These are phyloP conservation scores for Penicillium chermesinum DNA, from an alignment of 495 filamentous ascomycete species.

Conservation along the genomic window DNA sequence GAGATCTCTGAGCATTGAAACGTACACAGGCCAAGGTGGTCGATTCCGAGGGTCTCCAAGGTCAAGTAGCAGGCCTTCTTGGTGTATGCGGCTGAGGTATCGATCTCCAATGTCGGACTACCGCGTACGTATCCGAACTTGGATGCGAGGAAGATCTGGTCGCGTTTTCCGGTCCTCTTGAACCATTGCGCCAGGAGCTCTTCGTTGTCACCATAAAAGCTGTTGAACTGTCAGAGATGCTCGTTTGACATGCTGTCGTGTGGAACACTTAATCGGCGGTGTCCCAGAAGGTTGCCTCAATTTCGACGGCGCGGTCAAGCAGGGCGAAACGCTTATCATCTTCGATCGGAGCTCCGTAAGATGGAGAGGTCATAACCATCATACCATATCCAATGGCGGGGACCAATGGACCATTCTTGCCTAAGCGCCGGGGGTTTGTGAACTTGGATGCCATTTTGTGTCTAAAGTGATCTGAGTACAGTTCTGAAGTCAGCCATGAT, in stretches of 20 bases:
- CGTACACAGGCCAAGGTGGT: conserved; percentile 51
- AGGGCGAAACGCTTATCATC: conserved; percentile 48
- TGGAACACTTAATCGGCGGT: conserved; percentile 16
- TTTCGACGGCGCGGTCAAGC: conserved; percentile 46
- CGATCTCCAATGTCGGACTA: conserved; percentile 10
- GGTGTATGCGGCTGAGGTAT: conserved; percentile 40
- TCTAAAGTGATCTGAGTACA: not conserved
- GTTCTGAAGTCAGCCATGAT: not conserved
- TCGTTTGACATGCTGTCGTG: not conserved
- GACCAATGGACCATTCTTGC: conserved; percentile 48
- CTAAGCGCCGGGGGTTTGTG: conserved; percentile 25
- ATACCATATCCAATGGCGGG: conserved; percentile 50
- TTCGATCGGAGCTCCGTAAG: conserved; percentile 33
- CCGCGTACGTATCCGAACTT: conserved; percentile 42
- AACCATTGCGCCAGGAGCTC: conserved; percentile 56
- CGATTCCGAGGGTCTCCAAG: conserved; percentile 46
- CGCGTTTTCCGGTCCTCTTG: conserved; percentile 46
- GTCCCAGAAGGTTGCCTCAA: conserved; percentile 36
- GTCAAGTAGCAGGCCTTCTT: conserved; percentile 46
- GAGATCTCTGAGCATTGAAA: not conserved
- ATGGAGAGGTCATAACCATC: conserved; percentile 44
- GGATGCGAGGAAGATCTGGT: conserved; percentile 53
- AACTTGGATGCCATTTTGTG: conserved; percentile 2
- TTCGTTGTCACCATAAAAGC: conserved; percentile 32
- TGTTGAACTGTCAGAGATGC: too few species aligned